A percentile compares a stretch with the other conserved stretches of the same genome.
These are phyloP conservation scores for Cladosporium austrohemisphaericum DNA, from an alignment of 2,329 filamentous ascomycete species.

Conservation along the genomic window DNA sequence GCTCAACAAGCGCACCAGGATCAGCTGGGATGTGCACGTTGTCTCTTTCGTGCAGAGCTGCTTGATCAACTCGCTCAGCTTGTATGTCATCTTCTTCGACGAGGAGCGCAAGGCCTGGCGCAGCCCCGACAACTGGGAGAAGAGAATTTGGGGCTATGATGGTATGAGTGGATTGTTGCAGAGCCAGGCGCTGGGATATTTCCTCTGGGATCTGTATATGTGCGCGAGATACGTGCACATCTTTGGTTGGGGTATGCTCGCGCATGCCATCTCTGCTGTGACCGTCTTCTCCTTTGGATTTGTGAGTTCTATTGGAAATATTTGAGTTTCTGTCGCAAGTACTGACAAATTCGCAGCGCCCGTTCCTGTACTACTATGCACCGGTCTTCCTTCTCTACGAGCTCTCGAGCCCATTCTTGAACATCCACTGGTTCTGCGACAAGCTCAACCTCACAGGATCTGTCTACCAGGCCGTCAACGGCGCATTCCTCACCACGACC, in stretches of 20 bases:
- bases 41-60: slow-evolving; percentile 76
- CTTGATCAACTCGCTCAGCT: slow-evolving; percentile 67
- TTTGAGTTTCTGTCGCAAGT: background rate
- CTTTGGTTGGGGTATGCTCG: slow-evolving; percentile 72
- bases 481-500: slow-evolving; percentile 64
- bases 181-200: slow-evolving; percentile 74
- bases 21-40: slow-evolving; percentile 84
- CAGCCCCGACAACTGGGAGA: slow-evolving; percentile 57
- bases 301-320: slow-evolving; percentile 51
- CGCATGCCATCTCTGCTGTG: slow-evolving; percentile 71
- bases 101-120: slow-evolving; percentile 55
- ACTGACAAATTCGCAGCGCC: slow-evolving; percentile 53
- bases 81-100: slow-evolving; percentile 69
- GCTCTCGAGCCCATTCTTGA: slow-evolving; percentile 78
- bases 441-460: slow-evolving; percentile 78
- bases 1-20: slow-evolving; percentile 59
- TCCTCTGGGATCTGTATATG: slow-evolving; percentile 75
- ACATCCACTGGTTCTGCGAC: slow-evolving; percentile 90
- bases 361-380: slow-evolving; percentile 80
- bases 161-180: slow-evolving; percentile 69
- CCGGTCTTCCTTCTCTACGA: slow-evolving; percentile 82
- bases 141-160: slow-evolving; percentile 70
- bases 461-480: slow-evolving; percentile 70
- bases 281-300: slow-evolving; percentile 74
- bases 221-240: slow-evolving; percentile 65